Base-by-base conservation (phyloP, 2,329 filamentous ascomycete species). In the Teratosphaeria nubilosa region DNA sequence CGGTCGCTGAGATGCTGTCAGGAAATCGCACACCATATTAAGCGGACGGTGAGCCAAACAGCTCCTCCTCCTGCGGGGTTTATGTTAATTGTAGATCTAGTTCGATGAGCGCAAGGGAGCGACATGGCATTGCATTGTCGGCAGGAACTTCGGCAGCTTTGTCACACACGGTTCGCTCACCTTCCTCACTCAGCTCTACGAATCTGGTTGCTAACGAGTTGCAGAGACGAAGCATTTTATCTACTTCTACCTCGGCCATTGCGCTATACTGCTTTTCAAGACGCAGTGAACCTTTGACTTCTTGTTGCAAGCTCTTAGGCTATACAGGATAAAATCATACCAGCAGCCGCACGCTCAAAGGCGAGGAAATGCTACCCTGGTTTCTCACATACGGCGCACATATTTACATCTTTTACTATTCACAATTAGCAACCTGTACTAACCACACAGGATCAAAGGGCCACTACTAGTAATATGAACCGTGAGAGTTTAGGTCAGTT, bases 181-280 rank as follows among this genome's bases (percentile, higher is more conserved):
- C 50, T 16, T 7, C 54, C 32, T 30, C 10, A 25, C 20, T 20
- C 25, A 16, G 27, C 51, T 34, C 27, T 24, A 24, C 24, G 22
- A 50, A 57, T 16, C 34, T 32, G 27, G 22, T 20, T 25, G 53
- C 51, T 56, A 41, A 58, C 37, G 9, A 54, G 22, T 41, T 30
- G 22, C 78, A 96, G 94, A 97, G 76, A 97, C 94, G 30, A 97
- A 97, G 79, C 94, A 99, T 77, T 99, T 99, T 80, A 96, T 99
- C 74, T 99, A 99, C 80, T 99, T 99, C 80, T 99, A 99, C 79
- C 87, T 99, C 60, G 94, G 94, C 57, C 94, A 97, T 81, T 96
- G 91, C 75, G 94, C 94, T 60, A 97, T 99, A 72, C 83, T 99
- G 58, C 86, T 99, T 56, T 99, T 97, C 85, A 99, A 99, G 83